Base-by-base conservation (phyloP, 164 flowering plant genomes). In the Tinospora cordifolia region DNA sequence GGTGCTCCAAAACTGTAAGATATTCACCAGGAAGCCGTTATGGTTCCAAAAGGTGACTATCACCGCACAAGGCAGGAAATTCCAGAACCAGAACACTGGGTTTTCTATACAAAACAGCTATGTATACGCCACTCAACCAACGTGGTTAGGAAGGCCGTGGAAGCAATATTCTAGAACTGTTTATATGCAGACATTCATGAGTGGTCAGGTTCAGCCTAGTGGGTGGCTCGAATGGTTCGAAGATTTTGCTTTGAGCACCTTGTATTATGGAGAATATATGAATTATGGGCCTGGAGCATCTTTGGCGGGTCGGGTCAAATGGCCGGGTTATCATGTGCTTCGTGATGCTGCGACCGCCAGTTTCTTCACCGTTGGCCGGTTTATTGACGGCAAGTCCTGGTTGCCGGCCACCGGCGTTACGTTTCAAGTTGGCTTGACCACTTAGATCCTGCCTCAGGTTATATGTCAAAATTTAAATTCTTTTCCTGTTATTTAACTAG, bases 191-290 rank as follows among this genome's bases (percentile, higher is more conserved):
- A 88, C 93, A 14, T 94, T 83, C 79, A 83, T 94, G 87, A 83
- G 81, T 64, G 65, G 70, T 39, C 68, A 76, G 77, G 92, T 94
- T 6, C 90, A 86, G 77, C 92, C 98, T 5, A 78, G 85, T 62
- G 98, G 98, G 1, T 91, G 98, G 98, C 88, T 91, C 0, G 95
- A 88, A 75, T 91, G 98, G 98, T 81, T 73, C 41, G 97, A 90
- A 8, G 70, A 85, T 72, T 89, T 88, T 69, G 97, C 88, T 0
- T 60, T 90, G 66, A 71, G 67, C 76, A 87, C 93, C 0, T 76
- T 90, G 71, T 91, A 87, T 80, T 91, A 89, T 70, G 98, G 92
- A 2, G 98, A 93, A 82, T 93, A 89, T 30, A 83, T 66, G 80
- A 91, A 90, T 70, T 82, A 85, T 74, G 98, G 97, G 5, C 96